Conservation (phyloP, 73 alveolate genomes). For the Uronychia setigera region DNA sequence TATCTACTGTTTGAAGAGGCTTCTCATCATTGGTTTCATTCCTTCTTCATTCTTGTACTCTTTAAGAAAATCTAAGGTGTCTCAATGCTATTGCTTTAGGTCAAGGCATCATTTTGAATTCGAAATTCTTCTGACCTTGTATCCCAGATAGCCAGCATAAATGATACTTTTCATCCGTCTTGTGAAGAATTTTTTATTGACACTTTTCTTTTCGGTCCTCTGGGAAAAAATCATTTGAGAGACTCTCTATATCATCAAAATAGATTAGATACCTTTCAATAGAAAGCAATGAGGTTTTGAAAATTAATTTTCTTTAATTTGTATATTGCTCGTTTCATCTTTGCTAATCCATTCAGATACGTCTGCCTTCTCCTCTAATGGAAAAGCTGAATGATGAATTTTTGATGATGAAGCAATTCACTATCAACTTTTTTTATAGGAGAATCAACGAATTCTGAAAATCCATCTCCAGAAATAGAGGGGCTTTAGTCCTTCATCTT, state of each 20-base stretch:
- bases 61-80: neutral
- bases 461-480: no score
- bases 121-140: neutral
- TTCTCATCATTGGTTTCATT: no score
- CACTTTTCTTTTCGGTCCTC: neutral
- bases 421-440: no score
- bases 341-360: no score
- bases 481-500: neutral
- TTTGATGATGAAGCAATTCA: no score
- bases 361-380: no score
- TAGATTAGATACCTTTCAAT: neutral
- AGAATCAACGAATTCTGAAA: neutral
- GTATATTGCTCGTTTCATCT: neutral
- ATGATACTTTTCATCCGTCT: neutral
- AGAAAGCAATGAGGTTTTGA: neutral
- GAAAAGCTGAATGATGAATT: no score
- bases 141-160: neutral
- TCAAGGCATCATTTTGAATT: neutral
- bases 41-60: neutral
- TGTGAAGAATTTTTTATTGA: no score
- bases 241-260: neutral
- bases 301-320: neutral
- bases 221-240: neutral
- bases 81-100: neutral
- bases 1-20: no score